Conservation (phyloP, 257 asterid species). For the Rhazya stricta region DNA sequence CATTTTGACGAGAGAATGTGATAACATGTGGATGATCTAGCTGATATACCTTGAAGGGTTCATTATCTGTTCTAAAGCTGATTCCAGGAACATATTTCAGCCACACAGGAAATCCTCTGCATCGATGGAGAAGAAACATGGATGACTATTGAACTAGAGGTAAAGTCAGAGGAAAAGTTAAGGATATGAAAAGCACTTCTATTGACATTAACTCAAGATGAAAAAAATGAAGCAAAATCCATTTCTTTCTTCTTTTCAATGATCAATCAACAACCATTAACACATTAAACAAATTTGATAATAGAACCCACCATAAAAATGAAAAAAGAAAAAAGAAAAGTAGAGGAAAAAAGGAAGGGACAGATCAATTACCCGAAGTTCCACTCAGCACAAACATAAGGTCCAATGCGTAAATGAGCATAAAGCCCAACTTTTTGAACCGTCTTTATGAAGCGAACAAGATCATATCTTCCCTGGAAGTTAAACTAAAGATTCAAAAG, state of each 20-base stretch:
- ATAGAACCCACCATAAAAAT: background rate
- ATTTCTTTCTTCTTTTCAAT: background rate
- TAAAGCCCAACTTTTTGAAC: conserved; percentile 51
- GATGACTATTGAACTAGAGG: background rate
- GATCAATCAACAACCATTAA: background rate
- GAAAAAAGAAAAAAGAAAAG: background rate
- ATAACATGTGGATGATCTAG: background rate
- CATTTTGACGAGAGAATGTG: background rate
- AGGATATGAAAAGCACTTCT: background rate
- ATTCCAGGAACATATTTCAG: conserved; percentile 67
- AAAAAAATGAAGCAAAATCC: background rate
- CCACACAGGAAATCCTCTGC: conserved; percentile 85
- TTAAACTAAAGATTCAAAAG: conserved; percentile 36
- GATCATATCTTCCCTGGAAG: conserved; percentile 64
- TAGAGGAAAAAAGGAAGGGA: background rate
- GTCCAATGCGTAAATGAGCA: conserved; percentile 60
- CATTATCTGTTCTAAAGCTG: conserved; percentile 68
- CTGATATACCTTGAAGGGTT: conserved; percentile 52
- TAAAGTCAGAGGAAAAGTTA: background rate
- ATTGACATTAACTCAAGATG: background rate
- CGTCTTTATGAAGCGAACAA: conserved; percentile 56
- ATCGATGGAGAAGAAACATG: conserved; percentile 7
- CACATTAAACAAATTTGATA: background rate
- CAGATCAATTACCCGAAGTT: conserved; percentile 50
- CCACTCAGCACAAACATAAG: conserved; percentile 81